Conservation (phyloP, 805 yeast genomes). For the Saturnispora besseyi region DNA sequence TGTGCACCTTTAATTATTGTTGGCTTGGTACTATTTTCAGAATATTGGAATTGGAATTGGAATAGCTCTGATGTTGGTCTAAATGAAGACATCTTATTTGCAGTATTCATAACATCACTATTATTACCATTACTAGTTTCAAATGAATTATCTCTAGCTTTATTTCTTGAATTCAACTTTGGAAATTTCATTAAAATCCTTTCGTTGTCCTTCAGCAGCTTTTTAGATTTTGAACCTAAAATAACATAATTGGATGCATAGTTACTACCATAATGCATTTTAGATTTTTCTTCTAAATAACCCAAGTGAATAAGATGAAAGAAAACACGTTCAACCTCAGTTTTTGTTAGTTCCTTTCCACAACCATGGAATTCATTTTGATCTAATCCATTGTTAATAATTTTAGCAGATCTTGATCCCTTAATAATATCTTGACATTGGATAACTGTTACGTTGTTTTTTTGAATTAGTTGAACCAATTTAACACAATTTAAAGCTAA, state of each 20-base stretch:
- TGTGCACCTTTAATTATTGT: conserved; percentile 12
- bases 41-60: conserved; percentile 1
- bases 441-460: conserved; percentile 58
- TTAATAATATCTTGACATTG: conserved; percentile 77
- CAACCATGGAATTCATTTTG: conserved; percentile 53
- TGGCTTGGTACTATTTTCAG: neutral
- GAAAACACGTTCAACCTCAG: conserved; percentile 73
- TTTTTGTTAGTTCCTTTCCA: conserved; percentile 56
- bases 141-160: neutral
- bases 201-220: conserved; percentile 32
- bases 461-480: conserved; percentile 48
- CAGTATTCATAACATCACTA: neutral
- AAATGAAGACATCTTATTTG: conserved; percentile 6
- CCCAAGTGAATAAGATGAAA: conserved; percentile 64
- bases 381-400: conserved; percentile 56
- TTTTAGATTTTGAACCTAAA: conserved; percentile 47
- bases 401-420: conserved; percentile 59
- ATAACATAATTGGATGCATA: conserved; percentile 71
- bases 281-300: conserved; percentile 60
- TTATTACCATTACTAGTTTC: neutral
- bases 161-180: conserved; percentile 6
- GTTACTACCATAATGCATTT: conserved; percentile 59
- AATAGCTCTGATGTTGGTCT: conserved; percentile 10
- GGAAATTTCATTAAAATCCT: conserved; percentile 47
- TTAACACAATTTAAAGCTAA: conserved; percentile 50